A percentile compares a stretch with the other conserved stretches of the same genome.
These are phyloP conservation scores for Ceratocystis alfenasii DNA, from an alignment of 2,329 filamentous ascomycete species.

Conservation along the genomic window DNA sequence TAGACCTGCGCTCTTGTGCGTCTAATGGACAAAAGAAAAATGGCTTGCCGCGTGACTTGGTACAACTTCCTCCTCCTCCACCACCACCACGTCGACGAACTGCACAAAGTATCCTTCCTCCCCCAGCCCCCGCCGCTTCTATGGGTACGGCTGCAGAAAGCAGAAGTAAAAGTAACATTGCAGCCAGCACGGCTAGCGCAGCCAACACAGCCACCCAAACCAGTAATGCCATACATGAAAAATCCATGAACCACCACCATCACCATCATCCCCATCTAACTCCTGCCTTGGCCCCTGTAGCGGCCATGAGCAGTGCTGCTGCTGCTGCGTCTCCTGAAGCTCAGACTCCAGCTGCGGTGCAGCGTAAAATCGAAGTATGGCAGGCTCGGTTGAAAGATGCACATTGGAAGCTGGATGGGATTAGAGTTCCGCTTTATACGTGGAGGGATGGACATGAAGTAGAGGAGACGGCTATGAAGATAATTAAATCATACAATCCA, in stretches of 20 bases:
- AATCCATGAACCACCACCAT: neutral
- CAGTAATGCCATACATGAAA: no score
- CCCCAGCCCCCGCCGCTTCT: slow-evolving; percentile 8
- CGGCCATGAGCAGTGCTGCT: slow-evolving; percentile 52
- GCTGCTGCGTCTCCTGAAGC: slow-evolving; percentile 42
- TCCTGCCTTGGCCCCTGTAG: slow-evolving; percentile 65
- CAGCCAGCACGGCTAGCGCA: no score
- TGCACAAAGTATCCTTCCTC: slow-evolving; percentile 15
- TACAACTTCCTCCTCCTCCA: slow-evolving; percentile 26
- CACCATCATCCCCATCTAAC: slow-evolving; percentile 30
- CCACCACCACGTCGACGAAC: slow-evolving; percentile 30
- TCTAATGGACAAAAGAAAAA: no score
- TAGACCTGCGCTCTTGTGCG: no score
- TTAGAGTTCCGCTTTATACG: slow-evolving; percentile 56
- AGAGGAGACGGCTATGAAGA: slow-evolving; percentile 48
- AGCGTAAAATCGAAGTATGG: slow-evolving; percentile 19
- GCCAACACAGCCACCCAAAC: neutral
- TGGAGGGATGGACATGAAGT: slow-evolving; percentile 66
- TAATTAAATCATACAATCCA: slow-evolving; percentile 7
- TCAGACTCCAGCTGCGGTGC: slow-evolving; percentile 12
- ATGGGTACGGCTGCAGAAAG: slow-evolving; percentile 3
- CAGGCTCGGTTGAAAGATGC: slow-evolving; percentile 13
- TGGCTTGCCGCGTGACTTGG: no score
- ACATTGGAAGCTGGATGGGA: slow-evolving; percentile 39
- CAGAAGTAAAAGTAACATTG: neutral